Base-by-base conservation (phyloP, 192 early-diverging fungal genomes). In the Oehlia diaphana region DNA sequence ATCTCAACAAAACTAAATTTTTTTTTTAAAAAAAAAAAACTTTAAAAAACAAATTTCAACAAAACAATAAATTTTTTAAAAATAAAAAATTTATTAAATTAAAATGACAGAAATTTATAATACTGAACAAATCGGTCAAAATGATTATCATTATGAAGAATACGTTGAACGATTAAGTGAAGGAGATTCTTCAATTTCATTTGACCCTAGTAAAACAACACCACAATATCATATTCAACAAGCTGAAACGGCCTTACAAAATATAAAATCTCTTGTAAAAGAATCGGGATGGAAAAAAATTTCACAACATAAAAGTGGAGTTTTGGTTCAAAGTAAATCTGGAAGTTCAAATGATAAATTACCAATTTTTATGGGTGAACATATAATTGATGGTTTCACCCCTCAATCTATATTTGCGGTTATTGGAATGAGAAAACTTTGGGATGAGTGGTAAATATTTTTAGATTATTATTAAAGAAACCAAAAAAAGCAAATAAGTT, bases 331-430 rank as follows among this genome's bases (percentile, higher is more conserved):
- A 50, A 86, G 84, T 81, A 86, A 85, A 28, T 81, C 71, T 23
- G 83, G 79, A 16, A 76, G 69, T 44, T 84, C 79, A 53, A 75
- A 66, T 33, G 87, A 89, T 37, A 90, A 88, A 70, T 83, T 86
- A n/a, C 84, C 88, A 10, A 71, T 87, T 1, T 90, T 89, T 77
- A 90, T 88, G 77, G 87, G 88, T 13, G 88, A 89, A 81, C 81
- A 81, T 39, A 80, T 87, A 21, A 87, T 89, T 44, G 82, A 85
- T 58, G 88, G 88, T 2, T 88, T 84, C 33, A 76, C 84, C 21
- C 87, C 88, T n/a, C 88, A 89, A 72, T 80, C 86, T 2, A 84
- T 88, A 12, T 88, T 90, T 74, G 84, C 85, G 35, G 87, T 90
- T 4, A 85, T 89, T 81, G 85, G 86, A 10, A 85, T 87, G 69